Base-by-base conservation (phyloP, 176 grass and related monocot species). In the Melocanna baccifera region DNA sequence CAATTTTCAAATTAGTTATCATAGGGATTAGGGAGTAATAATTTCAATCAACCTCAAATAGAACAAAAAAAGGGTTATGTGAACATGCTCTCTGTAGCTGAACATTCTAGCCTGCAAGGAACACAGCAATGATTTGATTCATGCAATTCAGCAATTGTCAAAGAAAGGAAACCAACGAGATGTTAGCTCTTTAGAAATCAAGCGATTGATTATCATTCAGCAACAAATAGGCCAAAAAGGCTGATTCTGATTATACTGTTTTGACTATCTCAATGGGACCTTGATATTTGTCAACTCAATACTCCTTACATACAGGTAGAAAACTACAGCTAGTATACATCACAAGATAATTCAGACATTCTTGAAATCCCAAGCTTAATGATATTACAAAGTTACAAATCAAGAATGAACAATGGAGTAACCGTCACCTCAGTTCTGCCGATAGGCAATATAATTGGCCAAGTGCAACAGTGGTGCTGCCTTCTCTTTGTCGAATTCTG, bases 371-470 rank as follows among this genome's bases (percentile, higher is more conserved):
- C 71, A 79, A 67, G 58, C 32, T 83, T 73, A 67, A 84, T 59
- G 12, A 62, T 58, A 52, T 86, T 83, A 75, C 43, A 86, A 65
- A 69, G 42, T 71, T 52, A 75, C 77, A 78, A 40, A 83, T 82
- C 42, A 68, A 69, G 46, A 79, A 69, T 73, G 74, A 89, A 48
- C 67, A 71, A 87, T 22, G 22, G 75, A 79, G 30, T 57, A 84
- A 80, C 67, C 69, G 41, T 80, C 79, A 92, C 62, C 84, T 84
- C 73, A 97, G 29, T 92, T 97, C 77, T 94, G 87, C 70, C 91
- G 65, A 81, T 94, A 46, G 12, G 91, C 87, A 57, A 97, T 97
- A 84, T 97, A 97, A 88, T 94, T 81, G 81, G 91, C 94, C 65
- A 97, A 62, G 48, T 97, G 79, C 88, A 97, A 42, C 67, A 97